Percentiles rank a stretch among this genome's conserved stretches.
Conservation (phyloP, 257 asterid genomes). For the Haberlea rhodopensis region DNA sequence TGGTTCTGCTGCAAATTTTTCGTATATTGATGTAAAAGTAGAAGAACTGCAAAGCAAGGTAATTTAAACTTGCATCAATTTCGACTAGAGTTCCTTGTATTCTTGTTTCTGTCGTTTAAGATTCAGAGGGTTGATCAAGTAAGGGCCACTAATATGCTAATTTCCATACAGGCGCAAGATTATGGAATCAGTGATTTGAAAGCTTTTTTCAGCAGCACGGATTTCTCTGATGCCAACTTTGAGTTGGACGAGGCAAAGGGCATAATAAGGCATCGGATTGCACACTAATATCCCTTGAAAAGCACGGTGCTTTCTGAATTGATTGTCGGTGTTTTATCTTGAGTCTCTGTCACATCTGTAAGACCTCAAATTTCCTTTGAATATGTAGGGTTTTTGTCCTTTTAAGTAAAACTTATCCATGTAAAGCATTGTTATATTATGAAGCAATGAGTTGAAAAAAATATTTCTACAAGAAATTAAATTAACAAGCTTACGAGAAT, state of each 20-base stretch:
- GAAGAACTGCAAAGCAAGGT: constrained; percentile 92
- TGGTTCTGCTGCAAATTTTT: constrained; percentile 47
- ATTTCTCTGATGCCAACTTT: constrained; percentile 63
- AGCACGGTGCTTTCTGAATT: background rate
- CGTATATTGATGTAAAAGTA: constrained; percentile 68
- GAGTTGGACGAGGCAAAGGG: constrained; percentile 62
- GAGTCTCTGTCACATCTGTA: too few relatives aligned
- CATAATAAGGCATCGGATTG: constrained; percentile 60
- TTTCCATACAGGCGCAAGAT: constrained; percentile 65
- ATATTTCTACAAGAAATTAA: too few relatives aligned
- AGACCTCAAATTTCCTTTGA: background rate
- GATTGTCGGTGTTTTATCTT: background rate
- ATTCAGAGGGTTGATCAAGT: background rate
- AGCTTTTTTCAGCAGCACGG: constrained; percentile 48
- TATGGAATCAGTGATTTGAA: constrained; percentile 73
- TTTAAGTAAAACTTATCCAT: background rate
- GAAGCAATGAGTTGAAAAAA: background rate
- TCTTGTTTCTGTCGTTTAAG: background rate
- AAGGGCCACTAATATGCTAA: background rate
- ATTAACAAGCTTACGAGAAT: background rate
- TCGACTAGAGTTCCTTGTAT: background rate
- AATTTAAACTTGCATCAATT: background rate
- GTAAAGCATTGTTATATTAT: background rate
- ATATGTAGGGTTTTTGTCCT: too few relatives aligned
- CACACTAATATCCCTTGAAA: constrained; percentile 26